A percentile compares a stretch with the other conserved stretches of the same genome.
phyloP scores from a whole-genome alignment of 2,329 filamentous ascomycete species.

The Tolypocladium sp. region DNA sequence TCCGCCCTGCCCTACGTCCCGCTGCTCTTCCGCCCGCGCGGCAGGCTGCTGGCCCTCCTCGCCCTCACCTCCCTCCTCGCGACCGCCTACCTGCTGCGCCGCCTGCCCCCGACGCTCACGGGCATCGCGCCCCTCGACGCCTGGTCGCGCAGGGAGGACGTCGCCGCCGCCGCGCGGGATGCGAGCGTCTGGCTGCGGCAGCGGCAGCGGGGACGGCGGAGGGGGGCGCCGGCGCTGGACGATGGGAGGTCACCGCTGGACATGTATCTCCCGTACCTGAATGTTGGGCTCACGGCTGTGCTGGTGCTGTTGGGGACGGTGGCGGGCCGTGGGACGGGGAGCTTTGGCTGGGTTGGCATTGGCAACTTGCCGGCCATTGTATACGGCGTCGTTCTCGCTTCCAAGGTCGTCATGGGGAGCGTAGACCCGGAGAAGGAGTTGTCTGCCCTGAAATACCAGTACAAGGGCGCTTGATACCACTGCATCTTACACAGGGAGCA shows the following conservation, averaged over 20 bases:
- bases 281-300: conserved; percentile 45
- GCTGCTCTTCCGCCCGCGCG: conserved; percentile 22
- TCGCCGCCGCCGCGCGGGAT: conserved; percentile 7
- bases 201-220: conserved; percentile 5
- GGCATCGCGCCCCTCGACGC: conserved; percentile 42
- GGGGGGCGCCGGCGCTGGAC: conserved; percentile 6
- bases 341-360: conserved; percentile 31
- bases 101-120: conserved; percentile 43
- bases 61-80: conserved; percentile 53
- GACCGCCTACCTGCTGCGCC: conserved; percentile 52
- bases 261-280: conserved; percentile 50
- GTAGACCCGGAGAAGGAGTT: conserved; percentile 62
- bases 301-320: conserved; percentile 36
- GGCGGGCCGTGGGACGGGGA: conserved; percentile 21
- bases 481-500: neutral
- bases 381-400: conserved; percentile 49
- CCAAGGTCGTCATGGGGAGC: conserved; percentile 56
- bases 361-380: conserved; percentile 47
- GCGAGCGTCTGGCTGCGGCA: conserved; percentile 2
- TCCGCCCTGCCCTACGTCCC: conserved; percentile 44
- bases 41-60: conserved; percentile 40
- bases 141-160: conserved; percentile 21
- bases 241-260: conserved; percentile 38
- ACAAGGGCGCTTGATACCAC: conserved; percentile 50
- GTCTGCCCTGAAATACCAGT: conserved; percentile 51